Evolutionary conservation across 768 basidiomycete genomes (phyloP), one percentile per base, ranked within the genome.

Genomic region (Tylopilus sp.): DNA sequence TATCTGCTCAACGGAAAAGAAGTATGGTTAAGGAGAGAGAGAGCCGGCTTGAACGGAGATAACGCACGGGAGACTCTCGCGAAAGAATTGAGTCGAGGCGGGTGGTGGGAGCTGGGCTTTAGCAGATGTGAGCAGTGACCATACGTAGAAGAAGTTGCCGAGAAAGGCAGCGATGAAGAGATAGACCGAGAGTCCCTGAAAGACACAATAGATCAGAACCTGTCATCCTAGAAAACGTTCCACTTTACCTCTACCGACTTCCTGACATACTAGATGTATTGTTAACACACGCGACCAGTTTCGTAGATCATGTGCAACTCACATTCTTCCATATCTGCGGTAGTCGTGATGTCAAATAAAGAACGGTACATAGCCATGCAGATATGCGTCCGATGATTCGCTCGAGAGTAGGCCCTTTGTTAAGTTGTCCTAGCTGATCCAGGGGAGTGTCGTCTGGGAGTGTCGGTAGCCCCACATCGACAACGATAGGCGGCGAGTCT

Each of bases 301-400:
- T 33, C 40, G 40, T 20, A 20, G 26, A 40, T 8, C 28, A 10
- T 28, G 6, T 28, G 28, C 22, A 33, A 83, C 92, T 67, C 68
- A 97, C 95, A 63, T 98, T 98, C 71, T 95, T 95, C 97, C 97
- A 98, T 56, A 99, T 97, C 69, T 99, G 97, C 20, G 97, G 97
- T 61, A 99, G 70, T 52, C 97, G 82, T 3, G 88, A 91, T 3
- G 95, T 98, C 31, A 99, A 73, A 69, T 99, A 99, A 15, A 98
- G 73, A 0, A 84, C 89, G 2, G 95, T 93, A 66, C 95, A 98
- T 18, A 86, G 64, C 97, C 97, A 99, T 9, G 97, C 95, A 48
- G 88, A 93, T 48, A 93, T 81, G 3, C 97, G 85, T 1, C 97
- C 97, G 44, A 98, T 71, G 22, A 93, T 64, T 43, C 81, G 86